Conservation (phyloP, 176 grass and related monocot genomes). For the Areca catechu region DNA sequence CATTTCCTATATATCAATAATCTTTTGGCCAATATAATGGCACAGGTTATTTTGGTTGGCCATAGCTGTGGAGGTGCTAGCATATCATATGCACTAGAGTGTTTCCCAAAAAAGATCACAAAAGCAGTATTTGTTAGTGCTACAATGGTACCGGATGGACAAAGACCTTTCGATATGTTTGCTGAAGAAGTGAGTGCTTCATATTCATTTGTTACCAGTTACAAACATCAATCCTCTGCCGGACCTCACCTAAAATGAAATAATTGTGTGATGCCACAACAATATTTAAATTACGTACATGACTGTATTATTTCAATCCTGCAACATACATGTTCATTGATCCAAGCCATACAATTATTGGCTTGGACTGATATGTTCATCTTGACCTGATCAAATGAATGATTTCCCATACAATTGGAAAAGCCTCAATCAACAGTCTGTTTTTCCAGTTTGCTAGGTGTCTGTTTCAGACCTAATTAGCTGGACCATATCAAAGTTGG, state of each 20-base stretch:
- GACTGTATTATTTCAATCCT: no score
- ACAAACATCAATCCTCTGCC: neutral
- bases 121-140: slow-evolving; percentile 84
- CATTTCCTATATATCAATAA: no score
- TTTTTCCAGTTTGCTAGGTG: no score
- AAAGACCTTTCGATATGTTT: slow-evolving; percentile 78
- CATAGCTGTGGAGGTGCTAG: slow-evolving; percentile 96
- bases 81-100: slow-evolving; percentile 71
- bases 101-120: slow-evolving; percentile 67
- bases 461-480: no score
- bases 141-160: slow-evolving; percentile 91
- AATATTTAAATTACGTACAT: no score
- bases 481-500: no score
- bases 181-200: slow-evolving; percentile 48
- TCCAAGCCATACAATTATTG: no score
- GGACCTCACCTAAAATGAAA: neutral
- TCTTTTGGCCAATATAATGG: neutral
- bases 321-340: no score
- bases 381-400: no score
- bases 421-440: no score
- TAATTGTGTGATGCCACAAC: neutral
- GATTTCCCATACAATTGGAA: no score
- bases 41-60: slow-evolving; percentile 84
- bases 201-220: neutral
- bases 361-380: no score